These are phyloP conservation scores for Mikania micrantha DNA, from an alignment of 129 eudicot species.

Conservation along the genomic window DNA sequence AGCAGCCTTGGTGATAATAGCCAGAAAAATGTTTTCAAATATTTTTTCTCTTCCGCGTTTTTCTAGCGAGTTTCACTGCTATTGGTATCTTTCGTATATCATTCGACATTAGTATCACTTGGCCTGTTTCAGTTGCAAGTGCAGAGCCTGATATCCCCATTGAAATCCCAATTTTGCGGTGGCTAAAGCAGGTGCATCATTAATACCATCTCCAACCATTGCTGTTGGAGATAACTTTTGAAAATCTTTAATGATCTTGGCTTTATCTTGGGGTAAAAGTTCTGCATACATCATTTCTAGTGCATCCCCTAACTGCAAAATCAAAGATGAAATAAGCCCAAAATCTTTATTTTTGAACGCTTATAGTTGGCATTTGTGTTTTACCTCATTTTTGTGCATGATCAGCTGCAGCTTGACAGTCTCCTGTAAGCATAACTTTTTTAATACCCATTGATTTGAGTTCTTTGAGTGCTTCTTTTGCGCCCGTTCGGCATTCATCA, in stretches of 20 bases:
- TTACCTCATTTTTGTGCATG: slow-evolving; percentile 73
- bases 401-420: slow-evolving; percentile 63
- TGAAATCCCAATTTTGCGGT: slow-evolving; percentile 86
- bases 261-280: slow-evolving; percentile 89
- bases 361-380: neutral
- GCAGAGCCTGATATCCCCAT: slow-evolving; percentile 98
- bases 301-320: slow-evolving; percentile 56
- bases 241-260: slow-evolving; percentile 44
- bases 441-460: slow-evolving; percentile 72
- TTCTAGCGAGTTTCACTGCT: slow-evolving; percentile 47
- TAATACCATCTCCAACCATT: slow-evolving; percentile 93
- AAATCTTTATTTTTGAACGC: neutral
- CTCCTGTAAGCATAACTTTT: slow-evolving; percentile 90
- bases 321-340: slow-evolving; percentile 1
- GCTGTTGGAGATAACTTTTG: slow-evolving; percentile 60
- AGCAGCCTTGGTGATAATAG: slow-evolving; percentile 60
- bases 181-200: slow-evolving; percentile 92
- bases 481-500: slow-evolving; percentile 87
- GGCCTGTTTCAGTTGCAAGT: slow-evolving; percentile 87
- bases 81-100: slow-evolving; percentile 69
- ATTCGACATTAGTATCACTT: slow-evolving; percentile 72
- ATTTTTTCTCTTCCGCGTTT: slow-evolving; percentile 48
- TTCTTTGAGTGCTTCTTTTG: slow-evolving; percentile 59
- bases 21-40: slow-evolving; percentile 50
- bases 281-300: slow-evolving; percentile 53